phyloP scores from a whole-genome alignment of 805 yeast genomes.

The Pichia cephalocereana region DNA sequence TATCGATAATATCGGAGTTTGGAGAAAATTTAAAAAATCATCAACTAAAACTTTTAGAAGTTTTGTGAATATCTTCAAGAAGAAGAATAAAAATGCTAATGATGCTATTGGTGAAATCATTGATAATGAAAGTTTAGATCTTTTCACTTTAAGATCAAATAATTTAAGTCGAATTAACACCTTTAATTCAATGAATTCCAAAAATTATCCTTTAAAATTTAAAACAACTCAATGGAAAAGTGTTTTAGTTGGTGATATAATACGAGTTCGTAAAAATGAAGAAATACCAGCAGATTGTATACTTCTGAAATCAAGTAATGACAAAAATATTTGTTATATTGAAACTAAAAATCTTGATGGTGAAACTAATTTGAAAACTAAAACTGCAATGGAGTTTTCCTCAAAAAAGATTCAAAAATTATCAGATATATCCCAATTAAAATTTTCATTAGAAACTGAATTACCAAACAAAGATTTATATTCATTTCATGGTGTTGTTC shows the following conservation, averaged over 20 bases:
- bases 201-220: conserved; percentile 24
- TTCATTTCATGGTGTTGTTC: conserved; percentile 52
- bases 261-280: conserved; percentile 62
- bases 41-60: conserved; percentile 27
- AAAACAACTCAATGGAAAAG: conserved; percentile 47
- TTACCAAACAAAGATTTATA: conserved; percentile 61
- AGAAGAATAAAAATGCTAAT: conserved; percentile 3
- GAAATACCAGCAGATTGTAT: conserved; percentile 74
- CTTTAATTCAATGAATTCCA: conserved; percentile 14
- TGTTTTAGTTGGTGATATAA: conserved; percentile 63
- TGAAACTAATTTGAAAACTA: conserved; percentile 64
- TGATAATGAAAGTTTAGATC: conserved; percentile 1
- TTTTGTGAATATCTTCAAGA: conserved; percentile 6
- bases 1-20: conserved; percentile 43
- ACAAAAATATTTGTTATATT: conserved; percentile 56
- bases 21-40: conserved; percentile 63
- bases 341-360: conserved; percentile 70
- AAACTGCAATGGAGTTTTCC: conserved; percentile 47
- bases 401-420: conserved; percentile 40
- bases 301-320: conserved; percentile 55
- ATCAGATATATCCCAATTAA: conserved; percentile 46
- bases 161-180: neutral
- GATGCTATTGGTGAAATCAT: neutral
- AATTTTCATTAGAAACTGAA: conserved; percentile 60
- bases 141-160: conserved; percentile 1